Base-by-base conservation (phyloP, 2,329 filamentous ascomycete species). In the Hortaea sp. region DNA sequence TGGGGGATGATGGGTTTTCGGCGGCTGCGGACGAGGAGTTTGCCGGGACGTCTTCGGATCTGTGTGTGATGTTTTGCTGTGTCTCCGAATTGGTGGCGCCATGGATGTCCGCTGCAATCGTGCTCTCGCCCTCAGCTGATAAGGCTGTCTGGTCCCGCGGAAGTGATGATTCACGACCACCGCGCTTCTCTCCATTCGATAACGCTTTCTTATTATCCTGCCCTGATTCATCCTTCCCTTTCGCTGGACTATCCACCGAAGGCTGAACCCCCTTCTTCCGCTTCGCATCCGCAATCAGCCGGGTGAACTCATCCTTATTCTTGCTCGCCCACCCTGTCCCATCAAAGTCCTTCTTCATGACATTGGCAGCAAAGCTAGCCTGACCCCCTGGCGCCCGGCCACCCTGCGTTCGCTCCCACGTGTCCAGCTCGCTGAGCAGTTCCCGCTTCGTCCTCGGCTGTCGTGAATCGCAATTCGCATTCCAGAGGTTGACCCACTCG, bases 401-500 rank as follows among this genome's bases (percentile, higher is more conserved):
- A 6, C 87, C 86, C 52, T 94, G 81, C 0, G 85, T 90, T 39
- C 81, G 76, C 65, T 98, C 92, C 90, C 92, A 97, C 1, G 78
- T 67, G 20, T 90, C 84, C 9, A 98, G 65, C 49, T 97, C 90
- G 10, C 77, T 78, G 11, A 94, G 66, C 4, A 98, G 66, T 47
- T 92, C 82, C 5, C 68, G 60, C 52, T 85, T 87, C 7, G 73
- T 72, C 61, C 84, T 85, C 0, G 88, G 88, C 1, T 72, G 71
- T 32, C 77, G 77, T 2, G 89, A 84, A 65, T 98, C 92, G 66
- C 88, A 95, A 62, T 98, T 98, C 7, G 94, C 86, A 64, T 98
- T 98, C 84, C 88, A 95, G 12, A 98, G 69, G 34, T 92, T 95
- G 43, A 92, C 76, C 89, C 89, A 98, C 65, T 98, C 92, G 27